Evolutionary conservation across 148 eudicot species (phyloP), one percentile per base, ranked within the genome.

Genomic region (Limonium bicolor): DNA sequence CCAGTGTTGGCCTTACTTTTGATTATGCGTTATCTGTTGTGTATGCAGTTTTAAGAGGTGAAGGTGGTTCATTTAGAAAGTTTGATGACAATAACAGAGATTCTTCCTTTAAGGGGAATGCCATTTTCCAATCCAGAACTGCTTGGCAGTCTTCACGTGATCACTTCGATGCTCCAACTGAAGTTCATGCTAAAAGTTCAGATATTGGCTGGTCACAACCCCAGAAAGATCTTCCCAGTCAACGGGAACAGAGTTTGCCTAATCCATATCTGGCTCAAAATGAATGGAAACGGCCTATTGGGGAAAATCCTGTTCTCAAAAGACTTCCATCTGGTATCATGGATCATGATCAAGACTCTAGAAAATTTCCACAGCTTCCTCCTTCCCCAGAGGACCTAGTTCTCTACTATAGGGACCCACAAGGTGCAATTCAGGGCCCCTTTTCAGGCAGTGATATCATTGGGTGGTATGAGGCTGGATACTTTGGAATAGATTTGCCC

Each of bases 391-490:
- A 92, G 68, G 88, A 92, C 60, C 71, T 92, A 25, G 37, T 73
- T 2, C 95, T 92, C 28, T 63, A 36, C 59, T 92, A 92, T 48
- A 85, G 74, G 70, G 99, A 92, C 54, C 99, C 99, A 10, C 88
- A 71, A 21, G 99, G 95, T 53, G 77, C 52, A 62, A 51, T 78
- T 63, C 99, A 92, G 74, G 99, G 99, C 22, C 99, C 99, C 44
- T 92, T 92, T 46, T 36, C 78, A 19, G 99, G 99, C 17, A 56
- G 56, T 48, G 99, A 92, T 65, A 76, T 92, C 53, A 92, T 92
- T 58, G 82, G 88, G 16, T 92, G 99, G 99, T 85, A 81, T 71
- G 95, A 92, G 71, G 76, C 94, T 54, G 97, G 88, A 30, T 90
- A 90, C 56, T 84, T 90, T 61, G 93, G 95, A 43, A 66, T 90